Percentiles rank a stretch among this genome's conserved stretches.
Conservation (phyloP, 192 early-diverging fungal genomes). For the Cetraspora pellucida region DNA sequence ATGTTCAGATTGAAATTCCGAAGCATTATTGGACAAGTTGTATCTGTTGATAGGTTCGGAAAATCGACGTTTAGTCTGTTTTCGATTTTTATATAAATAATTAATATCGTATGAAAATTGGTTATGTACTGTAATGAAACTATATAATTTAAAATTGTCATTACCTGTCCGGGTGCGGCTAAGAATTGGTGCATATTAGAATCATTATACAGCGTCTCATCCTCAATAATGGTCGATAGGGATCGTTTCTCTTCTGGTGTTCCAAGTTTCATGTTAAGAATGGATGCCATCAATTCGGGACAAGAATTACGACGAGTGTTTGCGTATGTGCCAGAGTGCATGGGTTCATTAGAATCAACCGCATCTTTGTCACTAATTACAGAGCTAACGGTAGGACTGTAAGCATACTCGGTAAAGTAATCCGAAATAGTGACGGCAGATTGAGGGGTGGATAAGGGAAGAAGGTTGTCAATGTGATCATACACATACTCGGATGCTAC, state of each 20-base stretch:
- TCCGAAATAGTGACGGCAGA: constrained; percentile 26
- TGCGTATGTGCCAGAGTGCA: not conserved
- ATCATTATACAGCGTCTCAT: constrained; percentile 29
- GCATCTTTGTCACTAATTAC: constrained; percentile 25
- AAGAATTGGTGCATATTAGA: constrained; percentile 24
- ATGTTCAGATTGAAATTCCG: constrained; percentile 11
- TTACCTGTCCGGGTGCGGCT: constrained; percentile 22
- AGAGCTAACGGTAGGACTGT: constrained; percentile 28
- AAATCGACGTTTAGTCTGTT: constrained; percentile 17
- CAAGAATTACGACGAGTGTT: constrained; percentile 29
- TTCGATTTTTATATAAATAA: not conserved
- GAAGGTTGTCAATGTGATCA: constrained; percentile 15
- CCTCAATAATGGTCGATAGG: constrained; percentile 27
- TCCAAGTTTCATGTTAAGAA: constrained; percentile 19
- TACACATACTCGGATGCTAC: constrained; percentile 17
- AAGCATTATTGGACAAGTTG: not conserved
- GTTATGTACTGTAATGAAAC: not conserved
- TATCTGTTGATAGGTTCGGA: constrained; percentile 31
- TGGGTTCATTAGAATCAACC: not conserved
- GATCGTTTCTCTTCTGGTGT: constrained; percentile 18
- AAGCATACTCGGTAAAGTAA: constrained; percentile 27
- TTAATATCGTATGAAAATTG: not conserved
- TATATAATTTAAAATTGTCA: not conserved
- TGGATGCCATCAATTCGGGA: constrained; percentile 30
- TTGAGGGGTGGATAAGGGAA: constrained; percentile 22